Evolutionary conservation across 2,329 filamentous ascomycete species (phyloP).

Genomic region (Ceratocystis alfenasii): DNA sequence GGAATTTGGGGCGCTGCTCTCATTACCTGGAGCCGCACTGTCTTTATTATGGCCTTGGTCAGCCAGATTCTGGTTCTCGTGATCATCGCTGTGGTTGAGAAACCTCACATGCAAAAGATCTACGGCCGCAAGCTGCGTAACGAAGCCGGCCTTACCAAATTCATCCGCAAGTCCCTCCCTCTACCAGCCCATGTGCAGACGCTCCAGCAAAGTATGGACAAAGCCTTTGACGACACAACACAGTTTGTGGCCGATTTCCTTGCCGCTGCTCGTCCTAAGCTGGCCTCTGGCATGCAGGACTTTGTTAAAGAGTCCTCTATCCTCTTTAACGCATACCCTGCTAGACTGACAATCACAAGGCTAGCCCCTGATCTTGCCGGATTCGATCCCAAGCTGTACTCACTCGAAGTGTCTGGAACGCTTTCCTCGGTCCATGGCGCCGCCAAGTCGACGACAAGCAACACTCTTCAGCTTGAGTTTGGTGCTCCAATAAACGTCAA

Average conservation of each 20-base stretch:
- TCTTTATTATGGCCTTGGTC: conserved; percentile 75
- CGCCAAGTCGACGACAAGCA: conserved; percentile 32
- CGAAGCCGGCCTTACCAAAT: conserved; percentile 86
- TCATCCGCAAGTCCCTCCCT: conserved; percentile 74
- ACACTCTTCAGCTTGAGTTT: conserved; percentile 73
- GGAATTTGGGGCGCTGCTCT: conserved; percentile 92
- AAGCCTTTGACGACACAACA: conserved; percentile 70
- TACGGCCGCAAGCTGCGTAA: conserved; percentile 74
- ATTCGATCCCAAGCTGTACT: conserved; percentile 68
- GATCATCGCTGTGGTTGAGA: conserved; percentile 88
- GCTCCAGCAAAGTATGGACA: conserved; percentile 78
- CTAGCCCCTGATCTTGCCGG: conserved; percentile 70
- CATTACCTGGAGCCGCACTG: conserved; percentile 77
- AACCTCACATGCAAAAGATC: conserved; percentile 95
- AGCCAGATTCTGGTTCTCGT: conserved; percentile 75
- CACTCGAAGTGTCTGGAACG: conserved; percentile 59
- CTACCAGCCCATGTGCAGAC: conserved; percentile 56
- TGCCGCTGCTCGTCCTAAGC: conserved; percentile 70
- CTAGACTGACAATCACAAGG: conserved; percentile 69
- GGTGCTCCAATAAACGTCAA: conserved; percentile 78
- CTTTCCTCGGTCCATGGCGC: conserved; percentile 33
- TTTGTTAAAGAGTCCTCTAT: conserved; percentile 80
- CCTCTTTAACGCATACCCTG: conserved; percentile 79
- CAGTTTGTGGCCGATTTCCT: conserved; percentile 87
- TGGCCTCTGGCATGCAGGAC: conserved; percentile 73